Conservation (phyloP, 2,329 filamentous ascomycete species). For the Aspergillus sergii region DNA sequence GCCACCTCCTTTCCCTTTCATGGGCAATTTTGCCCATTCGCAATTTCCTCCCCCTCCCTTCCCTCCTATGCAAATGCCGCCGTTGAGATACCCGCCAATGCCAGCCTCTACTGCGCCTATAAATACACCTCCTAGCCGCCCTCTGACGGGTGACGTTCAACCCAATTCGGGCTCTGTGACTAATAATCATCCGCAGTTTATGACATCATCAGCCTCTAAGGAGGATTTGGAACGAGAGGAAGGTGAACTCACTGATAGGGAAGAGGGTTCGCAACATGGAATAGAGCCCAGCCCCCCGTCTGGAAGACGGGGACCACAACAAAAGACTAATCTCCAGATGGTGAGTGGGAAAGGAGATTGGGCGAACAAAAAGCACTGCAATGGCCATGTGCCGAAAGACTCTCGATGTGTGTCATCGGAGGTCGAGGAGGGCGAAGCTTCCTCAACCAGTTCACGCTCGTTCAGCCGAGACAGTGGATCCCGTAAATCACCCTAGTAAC, state of each 20-base stretch:
- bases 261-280: conserved; percentile 39
- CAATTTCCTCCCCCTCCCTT: conserved; percentile 35
- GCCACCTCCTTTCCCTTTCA: conserved; percentile 34
- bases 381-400: neutral
- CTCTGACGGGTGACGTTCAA: conserved; percentile 11
- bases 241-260: conserved; percentile 74
- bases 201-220: conserved; percentile 29
- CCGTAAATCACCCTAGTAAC: conserved; percentile 25
- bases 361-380: neutral
- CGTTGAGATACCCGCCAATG: conserved; percentile 25
- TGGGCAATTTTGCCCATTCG: conserved; percentile 37
- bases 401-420: conserved; percentile 14
- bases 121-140: conserved; percentile 12
- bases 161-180: conserved; percentile 13
- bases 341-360: no score
- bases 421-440: conserved; percentile 30
- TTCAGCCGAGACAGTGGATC: conserved; percentile 35
- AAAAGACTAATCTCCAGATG: neutral
- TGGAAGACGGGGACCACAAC: neutral
- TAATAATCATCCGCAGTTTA: conserved; percentile 11
- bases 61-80: conserved; percentile 32
- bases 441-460: conserved; percentile 23
- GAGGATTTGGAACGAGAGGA: conserved; percentile 63
- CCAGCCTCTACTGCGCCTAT: conserved; percentile 20
- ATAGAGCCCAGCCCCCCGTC: neutral